Evolutionary conservation across 352 stramenopile species (phyloP).

Genomic region (Phytophthora multivora): DNA sequence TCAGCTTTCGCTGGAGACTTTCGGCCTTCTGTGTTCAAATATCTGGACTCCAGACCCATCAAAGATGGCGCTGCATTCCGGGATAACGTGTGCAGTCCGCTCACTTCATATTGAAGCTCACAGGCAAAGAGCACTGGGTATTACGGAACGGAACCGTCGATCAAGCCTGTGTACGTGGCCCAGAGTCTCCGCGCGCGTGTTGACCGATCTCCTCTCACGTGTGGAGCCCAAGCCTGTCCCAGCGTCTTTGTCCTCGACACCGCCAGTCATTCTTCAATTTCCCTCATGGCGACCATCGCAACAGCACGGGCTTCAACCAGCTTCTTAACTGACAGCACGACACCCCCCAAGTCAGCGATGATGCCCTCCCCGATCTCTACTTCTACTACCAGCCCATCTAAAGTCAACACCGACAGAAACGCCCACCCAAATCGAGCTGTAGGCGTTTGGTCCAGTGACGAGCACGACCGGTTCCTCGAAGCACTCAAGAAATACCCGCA

Average conservation of each 20-base stretch:
- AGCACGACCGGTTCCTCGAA: conserved; percentile 64
- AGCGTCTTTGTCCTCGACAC: conserved; percentile 11
- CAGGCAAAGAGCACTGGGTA: not conserved
- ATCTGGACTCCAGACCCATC: conserved; percentile 35
- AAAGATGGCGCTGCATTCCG: conserved; percentile 1
- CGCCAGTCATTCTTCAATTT: conserved; percentile 32
- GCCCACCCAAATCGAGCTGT: conserved; percentile 22
- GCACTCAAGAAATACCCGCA: conserved; percentile 56
- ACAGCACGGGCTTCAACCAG: conserved; percentile 15
- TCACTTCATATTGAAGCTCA: no score
- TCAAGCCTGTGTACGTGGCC: conserved; percentile 19
- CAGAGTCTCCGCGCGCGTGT: conserved; percentile 28
- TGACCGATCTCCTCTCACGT: no score
- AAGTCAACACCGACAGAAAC: conserved; percentile 3
- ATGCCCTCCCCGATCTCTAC: conserved; percentile 17
- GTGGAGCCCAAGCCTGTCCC: conserved; percentile 32
- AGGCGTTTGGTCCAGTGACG: conserved; percentile 57
- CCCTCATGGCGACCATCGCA: conserved; percentile 21
- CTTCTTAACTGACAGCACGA: conserved; percentile 5
- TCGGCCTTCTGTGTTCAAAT: conserved; percentile 28
- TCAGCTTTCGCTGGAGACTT: conserved; percentile 23
- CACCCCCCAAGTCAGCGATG: conserved; percentile 9
- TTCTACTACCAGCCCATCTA: conserved; percentile 2
- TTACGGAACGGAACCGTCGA: conserved; percentile 13
- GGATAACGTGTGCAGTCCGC: conserved; percentile 11